Percentiles rank a stretch among this genome's conserved stretches.
These are phyloP conservation scores for Penicillium arizonense DNA, from an alignment of 495 filamentous ascomycete species.

Conservation along the genomic window DNA sequence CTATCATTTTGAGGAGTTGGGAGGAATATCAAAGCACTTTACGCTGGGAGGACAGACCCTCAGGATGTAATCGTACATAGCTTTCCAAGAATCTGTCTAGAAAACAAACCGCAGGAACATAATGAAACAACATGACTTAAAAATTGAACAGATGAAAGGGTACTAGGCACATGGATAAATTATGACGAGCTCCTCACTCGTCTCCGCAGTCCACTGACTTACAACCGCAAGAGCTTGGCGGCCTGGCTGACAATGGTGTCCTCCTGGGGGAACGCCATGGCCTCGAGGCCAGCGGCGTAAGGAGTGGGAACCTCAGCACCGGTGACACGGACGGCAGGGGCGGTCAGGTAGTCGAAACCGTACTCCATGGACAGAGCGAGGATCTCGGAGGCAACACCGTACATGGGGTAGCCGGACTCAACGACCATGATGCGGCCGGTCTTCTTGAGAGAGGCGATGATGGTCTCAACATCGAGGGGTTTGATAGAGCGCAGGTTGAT, in stretches of 20 bases:
- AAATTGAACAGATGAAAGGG: conserved; percentile 28
- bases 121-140: conserved; percentile 24
- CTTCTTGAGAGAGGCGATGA: conserved; percentile 97
- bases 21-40: conserved; percentile 6
- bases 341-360: conserved; percentile 94
- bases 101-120: conserved; percentile 21
- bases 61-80: conserved; percentile 40
- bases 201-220: conserved; percentile 27
- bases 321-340: conserved; percentile 87
- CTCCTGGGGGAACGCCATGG: conserved; percentile 89
- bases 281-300: conserved; percentile 83
- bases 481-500: conserved; percentile 98
- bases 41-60: conserved; percentile 19
- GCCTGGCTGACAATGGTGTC: conserved; percentile 77
- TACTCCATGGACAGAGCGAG: conserved; percentile 95
- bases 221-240: conserved; percentile 79
- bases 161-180: conserved; percentile 38
- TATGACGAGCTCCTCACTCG: conserved; percentile 20
- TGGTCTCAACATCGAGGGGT: conserved; percentile 91
- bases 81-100: conserved; percentile 31
- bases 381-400: conserved; percentile 88
- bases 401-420: conserved; percentile 94
- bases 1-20: conserved; percentile 7
- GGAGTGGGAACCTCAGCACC: conserved; percentile 96
- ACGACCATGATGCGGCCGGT: conserved; percentile 88